Evolutionary conservation across 768 basidiomycete species (phyloP).

Genomic region (Termitomyces sp.): DNA sequence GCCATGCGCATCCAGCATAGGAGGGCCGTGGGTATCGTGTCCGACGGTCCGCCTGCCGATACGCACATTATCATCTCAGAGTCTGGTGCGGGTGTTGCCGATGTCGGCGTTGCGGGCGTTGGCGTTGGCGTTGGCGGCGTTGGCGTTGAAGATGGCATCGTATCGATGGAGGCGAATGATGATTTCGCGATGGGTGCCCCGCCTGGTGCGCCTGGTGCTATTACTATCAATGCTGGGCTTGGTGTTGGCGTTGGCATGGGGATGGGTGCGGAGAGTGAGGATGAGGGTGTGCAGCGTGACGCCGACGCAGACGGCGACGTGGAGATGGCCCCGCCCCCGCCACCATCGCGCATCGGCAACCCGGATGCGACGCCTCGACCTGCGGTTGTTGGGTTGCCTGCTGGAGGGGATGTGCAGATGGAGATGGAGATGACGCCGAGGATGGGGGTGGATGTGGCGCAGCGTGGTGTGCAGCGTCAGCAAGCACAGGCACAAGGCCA

Average conservation of each 20-base stretch:
- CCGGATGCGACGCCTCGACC: slow-evolving; percentile 67
- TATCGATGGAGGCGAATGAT: slow-evolving; percentile 76
- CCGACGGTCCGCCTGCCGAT: slow-evolving; percentile 33
- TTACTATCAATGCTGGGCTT: slow-evolving; percentile 44
- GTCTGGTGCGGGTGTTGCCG: background rate
- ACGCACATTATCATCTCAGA: slow-evolving; percentile 46
- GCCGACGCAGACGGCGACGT: slow-evolving; percentile 15
- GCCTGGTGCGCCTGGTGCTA: slow-evolving; percentile 84
- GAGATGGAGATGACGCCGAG: background rate
- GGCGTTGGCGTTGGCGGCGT: slow-evolving; percentile 23
- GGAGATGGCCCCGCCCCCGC: slow-evolving; percentile 16
- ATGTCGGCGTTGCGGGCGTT: slow-evolving; percentile 18
- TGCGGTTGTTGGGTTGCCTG: slow-evolving; percentile 52
- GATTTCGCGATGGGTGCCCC: slow-evolving; percentile 90
- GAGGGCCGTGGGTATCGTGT: slow-evolving; percentile 38
- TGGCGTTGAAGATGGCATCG: slow-evolving; percentile 74
- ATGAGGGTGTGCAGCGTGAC: slow-evolving; percentile 18
- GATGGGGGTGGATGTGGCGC: too few species aligned
- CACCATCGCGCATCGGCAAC: slow-evolving; percentile 23
- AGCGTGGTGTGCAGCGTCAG: background rate
- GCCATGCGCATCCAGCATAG: slow-evolving; percentile 25
- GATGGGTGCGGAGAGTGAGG: slow-evolving; percentile 24
- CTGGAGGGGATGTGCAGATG: background rate
- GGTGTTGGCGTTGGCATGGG: slow-evolving; percentile 24
- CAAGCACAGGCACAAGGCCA: background rate